Evolutionary conservation across 139 green algal genomes (phyloP).

Genomic region (Ettlia oleoabundans): DNA sequence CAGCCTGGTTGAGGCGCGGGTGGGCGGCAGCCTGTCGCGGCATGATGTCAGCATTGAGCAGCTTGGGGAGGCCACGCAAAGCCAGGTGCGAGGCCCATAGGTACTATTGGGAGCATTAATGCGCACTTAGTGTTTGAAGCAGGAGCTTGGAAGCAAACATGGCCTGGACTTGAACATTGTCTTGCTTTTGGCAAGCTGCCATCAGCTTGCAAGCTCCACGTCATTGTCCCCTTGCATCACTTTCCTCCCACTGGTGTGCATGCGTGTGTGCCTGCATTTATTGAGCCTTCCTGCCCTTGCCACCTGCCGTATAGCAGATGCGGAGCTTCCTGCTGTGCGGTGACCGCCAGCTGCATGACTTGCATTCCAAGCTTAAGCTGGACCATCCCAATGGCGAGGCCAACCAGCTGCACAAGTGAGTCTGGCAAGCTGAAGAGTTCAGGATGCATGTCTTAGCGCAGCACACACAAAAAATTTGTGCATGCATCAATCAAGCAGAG

Average conservation of each 20-base stretch:
- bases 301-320: conserved; percentile 54
- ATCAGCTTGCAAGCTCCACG: no score
- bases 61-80: conserved; percentile 53
- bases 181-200: no score
- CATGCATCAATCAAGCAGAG: no score
- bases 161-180: no score
- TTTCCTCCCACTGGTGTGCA: no score
- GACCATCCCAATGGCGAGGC: conserved; percentile 78
- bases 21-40: conserved; percentile 79
- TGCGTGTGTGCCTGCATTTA: neutral
- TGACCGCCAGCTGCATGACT: conserved; percentile 91
- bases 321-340: conserved; percentile 90
- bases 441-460: neutral
- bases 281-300: neutral
- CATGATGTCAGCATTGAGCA: conserved; percentile 90
- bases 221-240: no score
- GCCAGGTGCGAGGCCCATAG: conserved; percentile 19
- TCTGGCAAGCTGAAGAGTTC: neutral
- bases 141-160: no score
- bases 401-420: conserved; percentile 96
- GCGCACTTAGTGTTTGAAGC: no score
- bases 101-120: no score
- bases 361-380: conserved; percentile 89
- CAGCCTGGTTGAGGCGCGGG: conserved; percentile 71
- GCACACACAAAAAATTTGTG: no score